phyloP scores from a whole-genome alignment of 441 rosid genomes.

The Rhodomyrtus psidioides region DNA sequence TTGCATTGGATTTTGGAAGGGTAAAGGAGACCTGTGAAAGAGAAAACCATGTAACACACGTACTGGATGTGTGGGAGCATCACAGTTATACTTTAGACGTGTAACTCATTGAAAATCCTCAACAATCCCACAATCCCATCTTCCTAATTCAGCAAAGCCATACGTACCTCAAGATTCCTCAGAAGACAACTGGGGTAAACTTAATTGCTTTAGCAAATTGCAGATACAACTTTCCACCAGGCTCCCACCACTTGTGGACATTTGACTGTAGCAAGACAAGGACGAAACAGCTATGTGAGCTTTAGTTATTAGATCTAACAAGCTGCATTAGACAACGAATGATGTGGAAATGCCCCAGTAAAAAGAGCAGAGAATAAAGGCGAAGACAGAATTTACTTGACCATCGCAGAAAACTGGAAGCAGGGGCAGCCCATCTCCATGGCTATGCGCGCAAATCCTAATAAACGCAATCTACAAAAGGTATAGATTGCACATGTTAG shows the following conservation, averaged over 20 bases:
- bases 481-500: too few relatives aligned
- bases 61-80: too few relatives aligned
- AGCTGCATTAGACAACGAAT: not conserved
- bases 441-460: constrained; percentile 79
- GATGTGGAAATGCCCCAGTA: not conserved
- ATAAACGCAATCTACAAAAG: too few relatives aligned
- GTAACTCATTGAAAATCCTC: not conserved
- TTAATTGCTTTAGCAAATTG: too few relatives aligned
- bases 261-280: constrained; percentile 33
- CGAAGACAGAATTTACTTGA: constrained; percentile 34
- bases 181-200: constrained; percentile 4
- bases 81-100: too few relatives aligned
- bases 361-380: not conserved
- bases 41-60: too few relatives aligned
- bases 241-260: constrained; percentile 89
- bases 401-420: constrained; percentile 86
- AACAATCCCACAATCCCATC: not conserved
- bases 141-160: not conserved
- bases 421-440: constrained; percentile 60
- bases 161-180: not conserved
- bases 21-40: too few relatives aligned
- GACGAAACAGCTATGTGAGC: not conserved
- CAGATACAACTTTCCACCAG: constrained; percentile 42
- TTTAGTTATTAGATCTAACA: not conserved
- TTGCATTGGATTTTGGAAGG: too few relatives aligned